Conservation (phyloP, 2,329 filamentous ascomycete genomes). For the Lasiodiplodia sp. region DNA sequence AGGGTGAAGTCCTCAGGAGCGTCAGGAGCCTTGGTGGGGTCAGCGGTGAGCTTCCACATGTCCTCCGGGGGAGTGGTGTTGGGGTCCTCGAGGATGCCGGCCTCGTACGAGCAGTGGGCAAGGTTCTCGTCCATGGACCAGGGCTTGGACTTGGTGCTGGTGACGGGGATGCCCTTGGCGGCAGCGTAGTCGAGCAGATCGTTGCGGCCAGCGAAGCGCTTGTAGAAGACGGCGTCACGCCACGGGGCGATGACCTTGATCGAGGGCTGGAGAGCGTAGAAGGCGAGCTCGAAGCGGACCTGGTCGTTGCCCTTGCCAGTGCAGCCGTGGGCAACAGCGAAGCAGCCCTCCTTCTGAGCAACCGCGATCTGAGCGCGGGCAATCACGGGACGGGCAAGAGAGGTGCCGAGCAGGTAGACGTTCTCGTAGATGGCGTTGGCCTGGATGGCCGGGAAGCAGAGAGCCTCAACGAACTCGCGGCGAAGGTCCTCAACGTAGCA, state of each 20-base stretch:
- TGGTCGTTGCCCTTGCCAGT: slow-evolving; percentile 66
- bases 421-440: slow-evolving; percentile 69
- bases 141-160: slow-evolving; percentile 74
- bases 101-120: slow-evolving; percentile 82
- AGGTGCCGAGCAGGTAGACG: slow-evolving; percentile 66
- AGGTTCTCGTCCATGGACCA: slow-evolving; percentile 75
- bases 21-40: slow-evolving; percentile 74
- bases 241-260: slow-evolving; percentile 80
- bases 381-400: slow-evolving; percentile 73
- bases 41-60: slow-evolving; percentile 80
- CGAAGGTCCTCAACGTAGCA: slow-evolving; percentile 71
- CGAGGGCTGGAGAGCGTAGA: slow-evolving; percentile 67
- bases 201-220: slow-evolving; percentile 73
- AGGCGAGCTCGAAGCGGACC: slow-evolving; percentile 70
- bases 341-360: slow-evolving; percentile 68
- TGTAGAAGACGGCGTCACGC: slow-evolving; percentile 73
- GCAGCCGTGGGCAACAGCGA: slow-evolving; percentile 57
- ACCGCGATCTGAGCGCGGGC: slow-evolving; percentile 71
- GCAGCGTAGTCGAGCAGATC: slow-evolving; percentile 77
- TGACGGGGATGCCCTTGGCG: slow-evolving; percentile 72
- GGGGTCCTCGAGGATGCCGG: slow-evolving; percentile 74
- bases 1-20: slow-evolving; percentile 75
- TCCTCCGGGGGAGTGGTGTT: slow-evolving; percentile 72
- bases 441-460: slow-evolving; percentile 81
- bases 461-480: slow-evolving; percentile 79